These are phyloP conservation scores for Leavenworthia alabamica DNA, from an alignment of 345 rosid species.

Conservation along the genomic window DNA sequence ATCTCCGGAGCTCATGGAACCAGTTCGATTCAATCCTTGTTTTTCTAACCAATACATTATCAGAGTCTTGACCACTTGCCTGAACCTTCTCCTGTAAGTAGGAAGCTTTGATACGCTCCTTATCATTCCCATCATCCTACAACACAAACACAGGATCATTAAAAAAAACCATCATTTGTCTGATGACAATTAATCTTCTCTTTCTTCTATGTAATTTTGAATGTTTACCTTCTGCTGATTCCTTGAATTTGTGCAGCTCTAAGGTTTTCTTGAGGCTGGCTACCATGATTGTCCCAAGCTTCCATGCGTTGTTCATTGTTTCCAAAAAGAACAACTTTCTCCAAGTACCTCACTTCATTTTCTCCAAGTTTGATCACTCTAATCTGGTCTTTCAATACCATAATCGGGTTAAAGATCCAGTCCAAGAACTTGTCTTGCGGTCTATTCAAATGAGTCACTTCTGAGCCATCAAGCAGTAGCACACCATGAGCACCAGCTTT, in stretches of 20 bases:
- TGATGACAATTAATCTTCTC: not conserved
- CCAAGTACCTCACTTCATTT: slow-evolving; percentile 54
- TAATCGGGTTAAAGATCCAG: slow-evolving; percentile 66
- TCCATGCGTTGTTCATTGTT: slow-evolving; percentile 42
- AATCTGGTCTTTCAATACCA: slow-evolving; percentile 71
- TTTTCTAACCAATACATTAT: slow-evolving; percentile 39
- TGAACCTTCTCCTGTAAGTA: slow-evolving; percentile 58
- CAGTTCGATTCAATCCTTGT: slow-evolving; percentile 28
- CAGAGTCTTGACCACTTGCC: slow-evolving; percentile 60
- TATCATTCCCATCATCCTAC: slow-evolving; percentile 68
- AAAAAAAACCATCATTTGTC: not conserved
- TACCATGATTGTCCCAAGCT: slow-evolving; percentile 50
- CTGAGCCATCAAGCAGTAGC: slow-evolving; percentile 52
- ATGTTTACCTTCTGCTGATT: slow-evolving; percentile 67
- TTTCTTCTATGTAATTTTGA: not conserved
- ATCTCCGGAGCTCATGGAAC: slow-evolving; percentile 40
- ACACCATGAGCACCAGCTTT: slow-evolving; percentile 55
- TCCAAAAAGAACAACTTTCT: slow-evolving; percentile 59
- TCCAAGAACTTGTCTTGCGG: slow-evolving; percentile 69
- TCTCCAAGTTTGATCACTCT: slow-evolving; percentile 48
- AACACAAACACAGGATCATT: not conserved
- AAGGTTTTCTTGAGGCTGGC: slow-evolving; percentile 45
- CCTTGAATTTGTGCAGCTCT: slow-evolving; percentile 77
- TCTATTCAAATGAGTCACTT: slow-evolving; percentile 56
- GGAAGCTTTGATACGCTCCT: slow-evolving; percentile 63